These are phyloP conservation scores for Closterium sp. DNA, from an alignment of 139 green algal species.

Conservation along the genomic window DNA sequence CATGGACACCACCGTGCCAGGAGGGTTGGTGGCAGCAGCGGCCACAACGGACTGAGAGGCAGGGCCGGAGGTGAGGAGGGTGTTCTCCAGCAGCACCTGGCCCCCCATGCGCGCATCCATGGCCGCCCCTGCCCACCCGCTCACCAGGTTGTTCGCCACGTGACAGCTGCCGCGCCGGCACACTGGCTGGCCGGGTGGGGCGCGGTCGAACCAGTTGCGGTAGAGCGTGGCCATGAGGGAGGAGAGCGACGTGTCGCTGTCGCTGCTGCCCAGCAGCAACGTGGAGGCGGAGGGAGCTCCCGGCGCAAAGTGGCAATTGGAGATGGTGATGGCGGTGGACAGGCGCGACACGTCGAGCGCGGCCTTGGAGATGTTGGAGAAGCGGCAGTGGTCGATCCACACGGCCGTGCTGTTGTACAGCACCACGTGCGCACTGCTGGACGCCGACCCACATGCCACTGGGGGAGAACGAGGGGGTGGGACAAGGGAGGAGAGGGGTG, in stretches of 20 bases:
- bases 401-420: neutral
- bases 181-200: neutral
- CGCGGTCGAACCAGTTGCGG: conserved; percentile 15
- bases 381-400: conserved; percentile 19
- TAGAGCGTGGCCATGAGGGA: neutral
- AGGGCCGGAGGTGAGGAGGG: too few relatives aligned
- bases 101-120: too few relatives aligned
- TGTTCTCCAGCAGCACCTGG: too few relatives aligned
- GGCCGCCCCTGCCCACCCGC: neutral
- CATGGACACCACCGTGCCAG: too few relatives aligned
- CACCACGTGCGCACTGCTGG: too few relatives aligned
- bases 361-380: neutral
- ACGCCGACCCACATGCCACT: too few relatives aligned
- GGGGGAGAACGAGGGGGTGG: too few relatives aligned
- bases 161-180: conserved; percentile 5
- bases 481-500: too few relatives aligned
- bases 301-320: conserved; percentile 1
- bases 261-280: neutral
- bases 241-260: neutral
- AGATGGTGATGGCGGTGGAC: conserved; percentile 10
- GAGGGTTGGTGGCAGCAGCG: too few relatives aligned
- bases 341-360: neutral
- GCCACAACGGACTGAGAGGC: too few relatives aligned
- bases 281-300: neutral
- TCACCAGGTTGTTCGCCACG: neutral